Evolutionary conservation across 441 rosid genomes (phyloP), one percentile per base, ranked within the genome.

Genomic region (Arabidopsis hybrid): DNA sequence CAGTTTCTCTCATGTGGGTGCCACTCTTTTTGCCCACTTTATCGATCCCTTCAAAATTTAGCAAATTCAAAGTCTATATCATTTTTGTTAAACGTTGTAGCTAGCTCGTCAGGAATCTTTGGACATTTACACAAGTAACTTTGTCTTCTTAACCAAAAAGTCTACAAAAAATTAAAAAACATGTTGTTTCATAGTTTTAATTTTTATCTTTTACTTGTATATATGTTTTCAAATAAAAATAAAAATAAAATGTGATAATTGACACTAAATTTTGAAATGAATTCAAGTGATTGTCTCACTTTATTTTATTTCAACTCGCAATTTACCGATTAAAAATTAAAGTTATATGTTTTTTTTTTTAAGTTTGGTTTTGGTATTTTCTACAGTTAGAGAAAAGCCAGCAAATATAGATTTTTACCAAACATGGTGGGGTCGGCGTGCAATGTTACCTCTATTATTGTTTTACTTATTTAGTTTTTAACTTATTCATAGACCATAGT

Each of bases 21-120:
- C 61, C 61, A 39, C 53, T 29, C 9, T 39, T 74, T 66, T 46
- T 4, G 3, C 56, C 71, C 67, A 74, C 72, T 66, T 12, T 67
- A 61, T 74, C 46, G 78, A 74, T 39, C 17, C 8, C 47, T 50
- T 49, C 67, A 74, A 74, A 47, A 57, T 47, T 57, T 73, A 38
- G 59, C 43, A 65, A 73, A 46, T 29, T 26, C 45, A 38, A 40
- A 16, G 51, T 18, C 45, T 42, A 26, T 73, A 38, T 12, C 38
- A 57, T 73, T 65, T 34, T 47, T 29, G 43, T 13, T 36, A 65
- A 45, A 35, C 55, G 21, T 43, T 10, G 50, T 43, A 73, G 40
- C 57, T 55, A 73, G 40, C 49, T 35, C 42, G 50, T 46, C 42
- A 35, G 71, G 59, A 73, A 73, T 65, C 47, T 71, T 50, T 49